A percentile compares a stretch with the other conserved stretches of the same genome.
Evolutionary conservation across 176 grass and related monocot species (phyloP).

Genomic region (Eleusine indica): DNA sequence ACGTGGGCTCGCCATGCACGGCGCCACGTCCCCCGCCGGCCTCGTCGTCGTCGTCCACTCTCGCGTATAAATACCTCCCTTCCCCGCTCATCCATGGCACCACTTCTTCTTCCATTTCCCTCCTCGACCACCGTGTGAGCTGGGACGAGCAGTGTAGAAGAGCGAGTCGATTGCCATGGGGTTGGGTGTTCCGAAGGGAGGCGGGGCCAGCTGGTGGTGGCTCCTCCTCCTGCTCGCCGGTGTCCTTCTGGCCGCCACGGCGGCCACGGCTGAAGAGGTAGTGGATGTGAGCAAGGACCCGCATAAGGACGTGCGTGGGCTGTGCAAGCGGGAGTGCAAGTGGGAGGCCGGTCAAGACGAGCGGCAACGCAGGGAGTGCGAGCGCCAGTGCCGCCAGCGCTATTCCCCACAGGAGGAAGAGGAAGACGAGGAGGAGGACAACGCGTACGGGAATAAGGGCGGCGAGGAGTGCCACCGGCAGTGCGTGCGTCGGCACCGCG

Average conservation of each 20-base stretch:
- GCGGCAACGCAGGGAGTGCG: neutral
- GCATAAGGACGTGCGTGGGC: neutral
- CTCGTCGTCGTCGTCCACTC: no score
- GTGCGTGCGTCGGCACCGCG: neutral
- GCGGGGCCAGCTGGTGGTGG: neutral
- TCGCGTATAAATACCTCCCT: no score
- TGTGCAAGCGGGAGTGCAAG: slow-evolving; percentile 40
- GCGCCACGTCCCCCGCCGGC: neutral
- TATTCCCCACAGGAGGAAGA: neutral
- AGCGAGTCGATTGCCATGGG: neutral
- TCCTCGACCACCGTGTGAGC: no score
- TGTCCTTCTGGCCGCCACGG: neutral
- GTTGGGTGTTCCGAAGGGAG: neutral
- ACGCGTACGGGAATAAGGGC: neutral
- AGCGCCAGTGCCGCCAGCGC: neutral
- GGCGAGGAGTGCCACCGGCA: neutral
- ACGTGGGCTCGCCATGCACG: slow-evolving; percentile 21
- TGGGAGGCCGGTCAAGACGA: slow-evolving; percentile 8
- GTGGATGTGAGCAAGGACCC: neutral
- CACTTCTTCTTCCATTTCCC: no score
- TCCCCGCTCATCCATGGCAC: no score
- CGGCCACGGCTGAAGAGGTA: neutral
- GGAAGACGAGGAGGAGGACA: neutral
- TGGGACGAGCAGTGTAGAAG: no score
- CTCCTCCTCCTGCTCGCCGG: slow-evolving; percentile 29